Evolutionary conservation across 2,329 filamentous ascomycete species (phyloP).

Genomic region (Fusarium anthophilum): DNA sequence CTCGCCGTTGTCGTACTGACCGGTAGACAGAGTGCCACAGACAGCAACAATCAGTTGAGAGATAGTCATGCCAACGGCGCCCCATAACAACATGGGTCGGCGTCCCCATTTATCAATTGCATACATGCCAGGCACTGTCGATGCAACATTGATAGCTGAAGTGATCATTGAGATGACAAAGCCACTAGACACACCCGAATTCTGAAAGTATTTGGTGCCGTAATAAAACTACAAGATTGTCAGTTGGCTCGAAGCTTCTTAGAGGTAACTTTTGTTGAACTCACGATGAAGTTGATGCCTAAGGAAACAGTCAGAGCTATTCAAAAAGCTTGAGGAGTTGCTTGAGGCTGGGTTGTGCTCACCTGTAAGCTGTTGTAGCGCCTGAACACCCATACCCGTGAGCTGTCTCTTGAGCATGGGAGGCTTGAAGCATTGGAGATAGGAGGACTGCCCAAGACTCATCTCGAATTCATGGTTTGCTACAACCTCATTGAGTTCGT

Average conservation of each 20-base stretch:
- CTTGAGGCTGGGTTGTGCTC: background rate
- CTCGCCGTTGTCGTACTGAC: slow-evolving; percentile 58
- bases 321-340: accelerated
- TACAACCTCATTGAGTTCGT: slow-evolving; percentile 69
- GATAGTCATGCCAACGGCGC: slow-evolving; percentile 68
- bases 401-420: slow-evolving; percentile 66
- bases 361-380: slow-evolving; percentile 51
- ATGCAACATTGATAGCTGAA: slow-evolving; percentile 50
- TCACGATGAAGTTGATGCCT: slow-evolving; percentile 51
- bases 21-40: slow-evolving; percentile 64
- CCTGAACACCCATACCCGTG: slow-evolving; percentile 73
- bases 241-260: slow-evolving; percentile 8
- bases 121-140: slow-evolving; percentile 51
- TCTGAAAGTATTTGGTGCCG: slow-evolving; percentile 53
- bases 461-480: slow-evolving; percentile 73
- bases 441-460: slow-evolving; percentile 58
- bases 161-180: slow-evolving; percentile 53
- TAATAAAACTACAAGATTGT: slow-evolving; percentile 47
- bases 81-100: slow-evolving; percentile 70
- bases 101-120: slow-evolving; percentile 54
- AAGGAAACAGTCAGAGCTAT: background rate
- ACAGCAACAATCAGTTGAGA: slow-evolving; percentile 70
- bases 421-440: slow-evolving; percentile 63
- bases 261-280: background rate
- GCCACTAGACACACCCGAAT: slow-evolving; percentile 49